Evolutionary conservation across 768 basidiomycete genomes (phyloP).

Genomic region (Leucosporidium creatinivorum): DNA sequence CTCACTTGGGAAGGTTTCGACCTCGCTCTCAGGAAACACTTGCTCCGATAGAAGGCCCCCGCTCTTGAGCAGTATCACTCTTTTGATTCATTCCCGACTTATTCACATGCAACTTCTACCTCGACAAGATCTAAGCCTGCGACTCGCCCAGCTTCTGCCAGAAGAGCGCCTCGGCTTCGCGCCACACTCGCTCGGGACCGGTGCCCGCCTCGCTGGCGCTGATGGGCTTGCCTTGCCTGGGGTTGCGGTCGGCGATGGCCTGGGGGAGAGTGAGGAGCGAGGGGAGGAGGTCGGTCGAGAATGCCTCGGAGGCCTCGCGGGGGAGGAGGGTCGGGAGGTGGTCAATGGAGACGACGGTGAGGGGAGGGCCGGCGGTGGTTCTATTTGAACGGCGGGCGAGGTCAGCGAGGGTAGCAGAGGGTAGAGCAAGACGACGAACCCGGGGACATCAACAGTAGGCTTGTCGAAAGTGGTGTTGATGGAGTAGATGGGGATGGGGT

Average conservation of each 20-base stretch:
- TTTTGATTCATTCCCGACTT: too few relatives aligned
- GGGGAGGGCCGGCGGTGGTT: conserved; percentile 57
- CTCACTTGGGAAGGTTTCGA: too few relatives aligned
- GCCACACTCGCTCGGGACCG: conserved; percentile 71
- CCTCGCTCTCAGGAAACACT: too few relatives aligned
- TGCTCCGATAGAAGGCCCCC: too few relatives aligned
- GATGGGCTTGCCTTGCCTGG: conserved; percentile 20
- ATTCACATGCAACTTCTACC: too few relatives aligned
- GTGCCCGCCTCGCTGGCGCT: conserved; percentile 6
- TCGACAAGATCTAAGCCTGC: neutral
- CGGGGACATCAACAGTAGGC: conserved; percentile 79
- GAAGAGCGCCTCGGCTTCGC: conserved; percentile 76
- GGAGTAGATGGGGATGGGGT: conserved; percentile 92
- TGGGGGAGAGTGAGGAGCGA: conserved; percentile 67
- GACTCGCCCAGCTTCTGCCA: conserved; percentile 53
- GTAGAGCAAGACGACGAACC: conserved; percentile 48
- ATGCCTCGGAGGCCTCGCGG: conserved; percentile 93
- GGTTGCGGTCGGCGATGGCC: conserved; percentile 16
- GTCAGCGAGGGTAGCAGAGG: conserved; percentile 14
- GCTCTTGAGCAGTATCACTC: too few relatives aligned
- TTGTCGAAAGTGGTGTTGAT: conserved; percentile 89
- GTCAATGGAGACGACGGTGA: conserved; percentile 90
- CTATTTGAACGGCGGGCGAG: neutral
- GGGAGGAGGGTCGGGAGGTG: conserved; percentile 92
- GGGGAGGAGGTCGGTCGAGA: conserved; percentile 77